Evolutionary conservation across 129 eudicot species (phyloP).

Genomic region (Flaveria sonorensis): DNA sequence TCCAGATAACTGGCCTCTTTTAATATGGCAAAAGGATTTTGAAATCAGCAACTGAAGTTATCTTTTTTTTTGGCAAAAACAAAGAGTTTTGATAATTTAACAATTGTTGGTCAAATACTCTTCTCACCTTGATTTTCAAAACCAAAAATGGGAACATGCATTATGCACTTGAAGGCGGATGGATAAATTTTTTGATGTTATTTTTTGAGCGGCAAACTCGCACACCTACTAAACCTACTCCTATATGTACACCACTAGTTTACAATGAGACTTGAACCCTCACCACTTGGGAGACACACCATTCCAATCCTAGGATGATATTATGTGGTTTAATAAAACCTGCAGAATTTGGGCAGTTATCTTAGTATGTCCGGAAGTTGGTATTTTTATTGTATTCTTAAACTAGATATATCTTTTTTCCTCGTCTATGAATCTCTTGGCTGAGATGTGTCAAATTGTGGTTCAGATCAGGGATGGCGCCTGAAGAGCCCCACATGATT

Average conservation of each 20-base stretch:
- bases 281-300: too few species aligned
- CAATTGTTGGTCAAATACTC: constrained; percentile 19
- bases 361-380: constrained; percentile 44
- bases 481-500: constrained; percentile 92
- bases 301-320: constrained; percentile 3
- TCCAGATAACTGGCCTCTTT: constrained; percentile 21
- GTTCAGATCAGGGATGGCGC: constrained; percentile 81
- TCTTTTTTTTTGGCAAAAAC: constrained; percentile 11
- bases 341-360: neutral
- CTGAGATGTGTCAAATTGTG: constrained; percentile 7
- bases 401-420: neutral
- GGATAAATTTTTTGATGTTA: neutral
- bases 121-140: neutral
- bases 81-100: neutral
- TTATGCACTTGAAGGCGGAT: neutral
- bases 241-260: too few species aligned
- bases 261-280: too few species aligned
- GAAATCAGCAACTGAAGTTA: neutral
- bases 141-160: constrained; percentile 10
- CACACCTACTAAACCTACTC: too few species aligned
- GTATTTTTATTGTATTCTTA: constrained; percentile 30
- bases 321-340: neutral
- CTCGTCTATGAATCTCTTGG: constrained; percentile 15
- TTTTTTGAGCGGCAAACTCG: too few species aligned
- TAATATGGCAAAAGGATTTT: constrained; percentile 5